A percentile compares a stretch with the other conserved stretches of the same genome.
Conservation (phyloP, 148 eudicot species). For the Diospyros lotus region DNA sequence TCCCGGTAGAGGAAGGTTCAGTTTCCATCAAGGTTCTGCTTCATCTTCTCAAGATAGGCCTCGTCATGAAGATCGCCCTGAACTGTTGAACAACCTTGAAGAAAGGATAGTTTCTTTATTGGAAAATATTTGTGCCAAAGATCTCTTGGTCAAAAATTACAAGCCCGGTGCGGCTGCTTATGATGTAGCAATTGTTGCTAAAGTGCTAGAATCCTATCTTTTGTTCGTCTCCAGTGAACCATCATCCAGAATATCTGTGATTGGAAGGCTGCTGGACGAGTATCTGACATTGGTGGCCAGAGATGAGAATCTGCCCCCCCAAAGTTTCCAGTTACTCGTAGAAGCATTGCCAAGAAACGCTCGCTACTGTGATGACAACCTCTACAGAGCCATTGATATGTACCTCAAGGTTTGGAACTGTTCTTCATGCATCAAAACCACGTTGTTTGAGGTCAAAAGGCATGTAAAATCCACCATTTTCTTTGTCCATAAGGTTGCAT, state of each 20-base stretch:
- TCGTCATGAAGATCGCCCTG: constrained; percentile 24
- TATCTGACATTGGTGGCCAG: constrained; percentile 37
- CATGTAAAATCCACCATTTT: background rate
- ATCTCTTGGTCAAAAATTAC: constrained; percentile 40
- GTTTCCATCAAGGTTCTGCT: constrained; percentile 40
- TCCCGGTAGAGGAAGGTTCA: constrained; percentile 39
- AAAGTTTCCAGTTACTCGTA: constrained; percentile 28
- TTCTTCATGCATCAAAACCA: background rate
- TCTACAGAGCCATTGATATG: constrained; percentile 4
- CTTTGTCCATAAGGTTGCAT: too few species aligned
- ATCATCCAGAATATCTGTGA: constrained; percentile 20
- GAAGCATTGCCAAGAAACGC: constrained; percentile 42
- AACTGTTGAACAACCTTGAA: constrained; percentile 22
- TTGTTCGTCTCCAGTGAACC: constrained; percentile 22
- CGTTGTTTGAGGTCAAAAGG: background rate
- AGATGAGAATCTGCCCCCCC: constrained; percentile 29
- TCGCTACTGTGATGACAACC: constrained; percentile 37
- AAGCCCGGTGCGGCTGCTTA: constrained; percentile 27
- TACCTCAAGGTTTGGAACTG: constrained; percentile 45
- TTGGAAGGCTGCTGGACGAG: constrained; percentile 46
- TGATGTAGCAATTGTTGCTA: constrained; percentile 33
- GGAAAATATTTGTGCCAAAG: constrained; percentile 27
- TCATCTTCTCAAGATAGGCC: constrained; percentile 39
- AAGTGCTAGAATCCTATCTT: constrained; percentile 38
- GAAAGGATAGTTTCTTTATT: constrained; percentile 28